Evolutionary conservation across 2,329 filamentous ascomycete species (phyloP).

Genomic region (Sclerotiophoma versabilis): DNA sequence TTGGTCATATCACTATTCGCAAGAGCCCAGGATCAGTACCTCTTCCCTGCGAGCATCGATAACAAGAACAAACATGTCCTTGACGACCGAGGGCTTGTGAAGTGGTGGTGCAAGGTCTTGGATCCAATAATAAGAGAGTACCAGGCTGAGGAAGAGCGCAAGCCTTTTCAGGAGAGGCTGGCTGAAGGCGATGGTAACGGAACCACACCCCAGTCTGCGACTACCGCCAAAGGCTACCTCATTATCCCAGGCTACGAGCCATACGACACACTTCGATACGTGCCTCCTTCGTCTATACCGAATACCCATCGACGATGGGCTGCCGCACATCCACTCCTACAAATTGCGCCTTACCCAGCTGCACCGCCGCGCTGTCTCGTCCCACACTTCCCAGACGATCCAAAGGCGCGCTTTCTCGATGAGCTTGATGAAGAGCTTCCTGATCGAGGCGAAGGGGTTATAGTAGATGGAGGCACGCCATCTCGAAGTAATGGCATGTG

Average conservation of each 20-base stretch:
- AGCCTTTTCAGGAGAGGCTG: slow-evolving; percentile 40
- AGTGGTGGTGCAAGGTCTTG: slow-evolving; percentile 93
- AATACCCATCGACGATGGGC: slow-evolving; percentile 55
- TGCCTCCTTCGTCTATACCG: slow-evolving; percentile 63
- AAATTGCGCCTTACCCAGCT: slow-evolving; percentile 71
- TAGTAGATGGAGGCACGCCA: slow-evolving; percentile 49
- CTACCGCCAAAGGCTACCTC: slow-evolving; percentile 74
- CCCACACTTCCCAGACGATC: slow-evolving; percentile 92
- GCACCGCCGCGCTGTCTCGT: slow-evolving; percentile 84
- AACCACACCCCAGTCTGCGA: slow-evolving; percentile 30
- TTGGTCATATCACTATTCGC: slow-evolving; percentile 90
- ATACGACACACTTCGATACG: slow-evolving; percentile 80
- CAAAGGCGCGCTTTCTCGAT: slow-evolving; percentile 86
- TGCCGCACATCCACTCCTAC: slow-evolving; percentile 74
- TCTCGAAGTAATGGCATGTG: slow-evolving; percentile 71
- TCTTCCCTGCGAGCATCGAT: slow-evolving; percentile 90
- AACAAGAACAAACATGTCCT: slow-evolving; percentile 88
- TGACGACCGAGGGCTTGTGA: slow-evolving; percentile 86
- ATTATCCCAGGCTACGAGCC: slow-evolving; percentile 85
- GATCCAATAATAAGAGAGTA: slow-evolving; percentile 72
- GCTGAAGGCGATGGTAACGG: slow-evolving; percentile 37
- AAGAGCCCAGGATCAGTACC: slow-evolving; percentile 87
- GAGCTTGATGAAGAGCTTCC: slow-evolving; percentile 86
- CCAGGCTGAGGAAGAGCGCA: slow-evolving; percentile 51
- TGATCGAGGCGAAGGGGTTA: slow-evolving; percentile 53